phyloP scores from a whole-genome alignment of 208 protist genomes.

The Trypanosoma cruzi region DNA sequence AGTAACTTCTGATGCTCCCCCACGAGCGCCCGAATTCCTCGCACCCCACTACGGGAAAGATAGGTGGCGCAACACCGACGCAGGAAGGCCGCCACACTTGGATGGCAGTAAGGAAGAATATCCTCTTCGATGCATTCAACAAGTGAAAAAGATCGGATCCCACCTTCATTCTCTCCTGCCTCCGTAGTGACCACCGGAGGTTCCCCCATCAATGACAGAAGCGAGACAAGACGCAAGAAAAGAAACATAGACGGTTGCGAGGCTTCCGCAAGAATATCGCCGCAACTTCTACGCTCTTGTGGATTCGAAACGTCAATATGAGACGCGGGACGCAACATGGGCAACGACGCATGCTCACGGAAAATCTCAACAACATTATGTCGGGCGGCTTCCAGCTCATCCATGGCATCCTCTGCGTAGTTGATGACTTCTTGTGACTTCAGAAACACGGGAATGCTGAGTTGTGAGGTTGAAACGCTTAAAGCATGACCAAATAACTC shows the following conservation, averaged over 20 bases:
- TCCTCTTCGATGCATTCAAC: slow-evolving; percentile 27
- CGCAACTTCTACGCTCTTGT: background rate
- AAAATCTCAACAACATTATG: slow-evolving; percentile 34
- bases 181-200: background rate
- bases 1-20: slow-evolving; percentile 23
- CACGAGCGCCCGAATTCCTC: slow-evolving; percentile 43
- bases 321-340: slow-evolving; percentile 15
- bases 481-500: slow-evolving; percentile 20
- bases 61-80: slow-evolving; percentile 32
- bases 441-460: slow-evolving; percentile 29
- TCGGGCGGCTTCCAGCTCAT: slow-evolving; percentile 11
- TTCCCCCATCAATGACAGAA: slow-evolving; percentile 29
- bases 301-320: background rate
- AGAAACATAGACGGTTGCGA: slow-evolving; percentile 29
- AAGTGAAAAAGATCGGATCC: slow-evolving; percentile 21
- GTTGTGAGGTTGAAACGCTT: slow-evolving; percentile 23
- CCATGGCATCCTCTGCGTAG: slow-evolving; percentile 11
- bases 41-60: slow-evolving; percentile 41
- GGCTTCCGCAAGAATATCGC: slow-evolving; percentile 19
- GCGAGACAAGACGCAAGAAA: slow-evolving; percentile 35
- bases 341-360: slow-evolving; percentile 40
- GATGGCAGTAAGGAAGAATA: slow-evolving; percentile 36
- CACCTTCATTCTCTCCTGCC: background rate
- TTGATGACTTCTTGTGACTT: slow-evolving; percentile 16
- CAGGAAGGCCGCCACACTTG: slow-evolving; percentile 28